Percentiles rank a stretch among this genome's conserved stretches.
Conservation (phyloP, 306 rosid genomes). For the Quercus parvula region DNA sequence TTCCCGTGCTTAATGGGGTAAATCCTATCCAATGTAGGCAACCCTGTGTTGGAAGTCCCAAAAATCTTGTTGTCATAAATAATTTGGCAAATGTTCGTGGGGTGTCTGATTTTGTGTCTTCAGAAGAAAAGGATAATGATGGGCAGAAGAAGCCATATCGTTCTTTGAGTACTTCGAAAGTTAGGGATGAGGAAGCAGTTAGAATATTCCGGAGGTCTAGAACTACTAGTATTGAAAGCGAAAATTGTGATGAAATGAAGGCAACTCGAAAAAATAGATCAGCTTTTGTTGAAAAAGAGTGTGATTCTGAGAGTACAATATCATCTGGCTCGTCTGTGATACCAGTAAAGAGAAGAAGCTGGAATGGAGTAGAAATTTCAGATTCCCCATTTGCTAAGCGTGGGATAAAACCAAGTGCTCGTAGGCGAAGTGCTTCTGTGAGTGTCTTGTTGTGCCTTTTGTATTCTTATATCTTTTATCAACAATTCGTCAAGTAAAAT, state of each 20-base stretch:
- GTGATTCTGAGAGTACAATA: constrained; percentile 15
- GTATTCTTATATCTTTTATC: not conserved
- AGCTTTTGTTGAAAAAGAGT: not conserved
- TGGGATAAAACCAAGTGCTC: constrained; percentile 11
- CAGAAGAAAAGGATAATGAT: not conserved
- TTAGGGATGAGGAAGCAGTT: not conserved
- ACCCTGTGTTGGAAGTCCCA: constrained; percentile 26
- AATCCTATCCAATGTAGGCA: constrained; percentile 16
- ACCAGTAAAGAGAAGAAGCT: constrained; percentile 29
- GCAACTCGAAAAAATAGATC: not conserved
- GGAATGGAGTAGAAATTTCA: constrained; percentile 18
- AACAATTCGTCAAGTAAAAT: not conserved
- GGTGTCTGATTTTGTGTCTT: constrained; percentile 2
- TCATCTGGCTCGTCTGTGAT: constrained; percentile 9
- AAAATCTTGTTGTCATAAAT: constrained; percentile 25
- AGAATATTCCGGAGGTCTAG: not conserved
- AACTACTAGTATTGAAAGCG: constrained; percentile 1
- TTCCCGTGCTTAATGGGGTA: constrained; percentile 29
- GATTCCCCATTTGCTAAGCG: constrained; percentile 4
- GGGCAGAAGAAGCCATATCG: constrained; percentile 15
- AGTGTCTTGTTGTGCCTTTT: not conserved
- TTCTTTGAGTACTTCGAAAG: constrained; percentile 13
- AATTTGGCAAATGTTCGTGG: constrained; percentile 1
- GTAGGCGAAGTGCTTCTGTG: constrained; percentile 27
- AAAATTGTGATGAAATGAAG: constrained; percentile 8